Conservation (phyloP, 768 basidiomycete species). For the Amanita subjunquillea region DNA sequence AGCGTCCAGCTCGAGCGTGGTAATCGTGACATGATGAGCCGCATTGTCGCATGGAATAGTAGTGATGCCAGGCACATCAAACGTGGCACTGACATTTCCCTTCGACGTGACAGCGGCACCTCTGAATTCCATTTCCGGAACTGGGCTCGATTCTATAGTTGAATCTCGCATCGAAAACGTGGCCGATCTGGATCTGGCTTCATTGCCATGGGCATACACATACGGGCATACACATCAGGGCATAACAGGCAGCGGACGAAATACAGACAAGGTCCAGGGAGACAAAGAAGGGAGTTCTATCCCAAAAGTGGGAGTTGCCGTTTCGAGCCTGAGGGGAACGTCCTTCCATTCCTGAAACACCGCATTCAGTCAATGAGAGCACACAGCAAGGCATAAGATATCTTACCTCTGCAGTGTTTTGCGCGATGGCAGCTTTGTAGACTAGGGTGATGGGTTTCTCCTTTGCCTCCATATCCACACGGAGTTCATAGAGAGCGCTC, state of each 20-base stretch:
- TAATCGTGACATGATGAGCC: constrained; percentile 23
- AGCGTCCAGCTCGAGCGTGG: constrained; percentile 15
- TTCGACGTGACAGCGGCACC: constrained; percentile 13
- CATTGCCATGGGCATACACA: no score
- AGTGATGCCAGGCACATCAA: constrained; percentile 20
- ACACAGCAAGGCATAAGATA: not conserved
- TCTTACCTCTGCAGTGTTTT: constrained; percentile 30
- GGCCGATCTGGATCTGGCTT: no score
- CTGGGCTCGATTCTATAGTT: no score
- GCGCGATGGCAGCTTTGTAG: constrained; percentile 29
- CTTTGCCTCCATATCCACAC: no score
- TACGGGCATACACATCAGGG: no score
- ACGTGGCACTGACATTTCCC: constrained; percentile 22
- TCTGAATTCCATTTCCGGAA: not conserved
- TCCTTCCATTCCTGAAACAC: constrained; percentile 24
- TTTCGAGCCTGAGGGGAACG: constrained; percentile 18
- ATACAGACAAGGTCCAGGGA: constrained; percentile 9
- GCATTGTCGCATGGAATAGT: constrained; percentile 21
- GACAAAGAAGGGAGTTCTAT: constrained; percentile 8
- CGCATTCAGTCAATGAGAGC: not conserved
- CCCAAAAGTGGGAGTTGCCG: no score
- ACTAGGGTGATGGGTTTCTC: constrained; percentile 20
- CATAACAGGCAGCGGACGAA: no score
- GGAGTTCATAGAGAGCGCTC: no score
- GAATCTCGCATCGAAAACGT: no score